phyloP scores from a whole-genome alignment of 169 alveolate genomes.

The Eimeria sp. region DNA sequence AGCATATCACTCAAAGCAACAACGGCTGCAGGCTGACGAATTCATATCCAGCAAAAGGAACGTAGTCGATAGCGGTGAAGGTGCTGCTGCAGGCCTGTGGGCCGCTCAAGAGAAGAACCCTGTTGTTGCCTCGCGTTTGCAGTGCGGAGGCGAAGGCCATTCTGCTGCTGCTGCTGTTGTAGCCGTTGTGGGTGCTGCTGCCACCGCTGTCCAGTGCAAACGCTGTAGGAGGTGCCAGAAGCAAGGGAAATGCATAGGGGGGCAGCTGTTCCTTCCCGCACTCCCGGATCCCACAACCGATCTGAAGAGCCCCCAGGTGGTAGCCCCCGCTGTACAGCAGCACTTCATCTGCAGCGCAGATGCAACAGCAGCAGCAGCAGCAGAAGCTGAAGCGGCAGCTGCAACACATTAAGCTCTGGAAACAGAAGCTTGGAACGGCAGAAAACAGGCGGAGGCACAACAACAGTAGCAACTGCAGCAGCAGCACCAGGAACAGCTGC shows the following conservation, averaged over 20 bases:
- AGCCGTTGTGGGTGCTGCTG: conserved; percentile 16
- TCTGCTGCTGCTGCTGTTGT: conserved; percentile 26
- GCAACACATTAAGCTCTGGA: background rate
- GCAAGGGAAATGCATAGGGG: conserved; percentile 53
- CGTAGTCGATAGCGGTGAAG: conserved; percentile 12
- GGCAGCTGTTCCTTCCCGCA: conserved; percentile 34
- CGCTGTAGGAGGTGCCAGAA: conserved; percentile 79
- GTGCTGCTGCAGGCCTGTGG: conserved; percentile 63
- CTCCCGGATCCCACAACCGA: conserved; percentile 33
- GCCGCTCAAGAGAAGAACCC: conserved; percentile 69
- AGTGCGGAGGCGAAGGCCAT: conserved; percentile 67
- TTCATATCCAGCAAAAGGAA: conserved; percentile 42
- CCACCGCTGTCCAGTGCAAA: background rate
- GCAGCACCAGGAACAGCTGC: background rate
- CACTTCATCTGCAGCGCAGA: conserved; percentile 56
- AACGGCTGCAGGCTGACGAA: conserved; percentile 41
- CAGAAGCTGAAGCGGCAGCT: background rate
- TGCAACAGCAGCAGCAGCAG: conserved; percentile 4
- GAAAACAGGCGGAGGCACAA: background rate
- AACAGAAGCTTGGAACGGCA: background rate
- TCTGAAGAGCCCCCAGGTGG: conserved; percentile 43
- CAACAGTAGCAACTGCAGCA: background rate
- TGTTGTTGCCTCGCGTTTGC: conserved; percentile 54
- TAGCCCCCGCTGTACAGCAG: conserved; percentile 69
- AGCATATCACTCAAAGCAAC: background rate